Evolutionary conservation across 108 stramenopile species (phyloP).

Genomic region (Schizochytrium sp.): DNA sequence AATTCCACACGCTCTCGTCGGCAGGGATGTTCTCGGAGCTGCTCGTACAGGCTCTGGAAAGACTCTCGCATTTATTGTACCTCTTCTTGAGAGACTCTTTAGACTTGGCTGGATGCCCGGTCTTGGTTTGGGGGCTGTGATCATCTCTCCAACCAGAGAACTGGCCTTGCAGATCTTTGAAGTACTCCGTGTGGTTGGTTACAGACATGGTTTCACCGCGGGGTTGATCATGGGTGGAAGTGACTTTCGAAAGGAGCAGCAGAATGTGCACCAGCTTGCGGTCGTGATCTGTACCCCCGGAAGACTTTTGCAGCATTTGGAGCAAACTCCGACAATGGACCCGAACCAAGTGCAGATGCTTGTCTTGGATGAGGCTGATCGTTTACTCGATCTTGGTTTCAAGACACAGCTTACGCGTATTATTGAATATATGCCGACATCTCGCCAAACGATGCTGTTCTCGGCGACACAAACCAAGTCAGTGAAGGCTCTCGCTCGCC

Average conservation of each 20-base stretch:
- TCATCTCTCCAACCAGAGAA: constrained; percentile 98
- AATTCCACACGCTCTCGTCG: constrained; percentile 90
- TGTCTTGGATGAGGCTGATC: constrained; percentile 98
- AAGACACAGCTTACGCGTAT: constrained; percentile 90
- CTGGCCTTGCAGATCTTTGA: constrained; percentile 98
- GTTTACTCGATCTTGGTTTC: constrained; percentile 98
- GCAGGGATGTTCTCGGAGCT: constrained; percentile 91
- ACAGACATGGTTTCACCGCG: constrained; percentile 88
- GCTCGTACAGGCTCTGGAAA: constrained; percentile 80
- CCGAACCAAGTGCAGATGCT: constrained; percentile 85
- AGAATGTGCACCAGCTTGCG: constrained; percentile 84
- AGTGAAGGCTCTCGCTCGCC: constrained; percentile 62
- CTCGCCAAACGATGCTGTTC: constrained; percentile 95
- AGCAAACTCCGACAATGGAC: constrained; percentile 93
- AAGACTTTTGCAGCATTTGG: constrained; percentile 94
- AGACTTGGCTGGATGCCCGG: constrained; percentile 80
- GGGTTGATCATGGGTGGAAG: constrained; percentile 96
- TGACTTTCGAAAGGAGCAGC: constrained; percentile 91
- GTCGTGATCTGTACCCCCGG: constrained; percentile 97
- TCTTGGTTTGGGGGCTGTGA: constrained; percentile 92
- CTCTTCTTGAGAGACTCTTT: constrained; percentile 86
- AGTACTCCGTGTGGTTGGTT: constrained; percentile 87
- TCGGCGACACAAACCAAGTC: constrained; percentile 93
- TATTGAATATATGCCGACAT: constrained; percentile 60
- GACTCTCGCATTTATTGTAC: constrained; percentile 80